Evolutionary conservation across 768 basidiomycete species (phyloP).

Genomic region (Lepiota subincarnata): DNA sequence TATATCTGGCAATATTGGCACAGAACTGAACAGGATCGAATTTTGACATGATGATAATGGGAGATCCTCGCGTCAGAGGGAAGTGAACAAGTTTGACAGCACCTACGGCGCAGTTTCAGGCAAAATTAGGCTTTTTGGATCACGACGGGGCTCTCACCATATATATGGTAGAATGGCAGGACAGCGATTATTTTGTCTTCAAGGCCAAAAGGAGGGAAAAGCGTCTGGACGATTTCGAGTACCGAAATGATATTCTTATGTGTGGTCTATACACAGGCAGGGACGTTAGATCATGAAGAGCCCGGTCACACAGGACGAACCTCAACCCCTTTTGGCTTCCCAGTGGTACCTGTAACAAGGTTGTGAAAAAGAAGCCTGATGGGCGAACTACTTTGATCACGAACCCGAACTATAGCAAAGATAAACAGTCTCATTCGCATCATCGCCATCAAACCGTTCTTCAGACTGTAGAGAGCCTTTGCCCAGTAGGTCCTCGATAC

Average conservation of each 20-base stretch:
- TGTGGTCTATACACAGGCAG: constrained; percentile 40
- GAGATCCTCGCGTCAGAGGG: constrained; percentile 45
- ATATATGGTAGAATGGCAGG: constrained; percentile 55
- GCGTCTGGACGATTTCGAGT: constrained; percentile 42
- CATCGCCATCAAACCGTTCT: constrained; percentile 48
- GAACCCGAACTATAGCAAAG: constrained; percentile 54
- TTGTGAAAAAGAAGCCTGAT: neutral
- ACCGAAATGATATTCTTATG: constrained; percentile 66
- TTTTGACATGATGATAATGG: constrained; percentile 55
- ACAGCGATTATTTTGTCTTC: constrained; percentile 58
- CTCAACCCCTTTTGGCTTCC: constrained; percentile 70
- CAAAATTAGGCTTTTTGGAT: neutral
- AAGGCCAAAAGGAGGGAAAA: constrained; percentile 37
- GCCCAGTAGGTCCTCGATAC: constrained; percentile 47
- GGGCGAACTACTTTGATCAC: neutral
- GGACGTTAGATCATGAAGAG: constrained; percentile 1
- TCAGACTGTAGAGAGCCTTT: constrained; percentile 47
- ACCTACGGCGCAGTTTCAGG: constrained; percentile 29
- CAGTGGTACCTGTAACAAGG: constrained; percentile 58
- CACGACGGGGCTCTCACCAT: constrained; percentile 23
- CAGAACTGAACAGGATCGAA: constrained; percentile 75
- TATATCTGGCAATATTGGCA: constrained; percentile 59
- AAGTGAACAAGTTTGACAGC: constrained; percentile 60
- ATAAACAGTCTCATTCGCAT: constrained; percentile 55
- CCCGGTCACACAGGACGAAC: constrained; percentile 20